A percentile compares a stretch with the other conserved stretches of the same genome.
Evolutionary conservation across 1,139 yeast species (phyloP).

Genomic region (Lodderomyces margitis): DNA sequence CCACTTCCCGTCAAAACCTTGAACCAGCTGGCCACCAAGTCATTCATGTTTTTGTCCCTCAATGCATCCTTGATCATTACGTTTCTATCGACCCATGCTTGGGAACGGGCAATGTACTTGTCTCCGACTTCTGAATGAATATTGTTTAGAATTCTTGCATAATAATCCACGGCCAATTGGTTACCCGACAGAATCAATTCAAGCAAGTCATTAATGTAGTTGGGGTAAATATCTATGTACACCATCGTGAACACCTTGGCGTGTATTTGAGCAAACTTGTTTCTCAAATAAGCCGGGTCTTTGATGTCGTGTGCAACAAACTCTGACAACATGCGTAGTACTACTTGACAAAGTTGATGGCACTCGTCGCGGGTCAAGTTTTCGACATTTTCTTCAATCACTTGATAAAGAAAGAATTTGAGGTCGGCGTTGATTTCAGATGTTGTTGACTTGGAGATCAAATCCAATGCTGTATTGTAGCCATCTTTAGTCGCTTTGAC

Average conservation of each 20-base stretch:
- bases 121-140: slow-evolving; percentile 94
- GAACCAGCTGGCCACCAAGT: slow-evolving; percentile 70
- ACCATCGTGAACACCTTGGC: slow-evolving; percentile 68
- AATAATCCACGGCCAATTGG: slow-evolving; percentile 65
- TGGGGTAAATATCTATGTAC: slow-evolving; percentile 62
- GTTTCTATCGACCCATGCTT: slow-evolving; percentile 61
- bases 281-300: slow-evolving; percentile 67
- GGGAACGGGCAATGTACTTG: slow-evolving; percentile 71
- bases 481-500: slow-evolving; percentile 77
- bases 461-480: slow-evolving; percentile 69
- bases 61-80: slow-evolving; percentile 76
- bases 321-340: slow-evolving; percentile 37
- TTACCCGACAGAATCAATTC: slow-evolving; percentile 17
- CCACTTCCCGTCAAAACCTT: slow-evolving; percentile 41
- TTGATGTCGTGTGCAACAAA: slow-evolving; percentile 28
- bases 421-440: slow-evolving; percentile 46
- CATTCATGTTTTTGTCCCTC: slow-evolving; percentile 70
- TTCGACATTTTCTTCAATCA: slow-evolving; percentile 64
- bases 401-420: slow-evolving; percentile 80
- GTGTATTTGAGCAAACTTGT: slow-evolving; percentile 74
- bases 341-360: slow-evolving; percentile 39
- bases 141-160: slow-evolving; percentile 66
- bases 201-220: slow-evolving; percentile 64
- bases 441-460: slow-evolving; percentile 26
- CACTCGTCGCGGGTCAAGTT: slow-evolving; percentile 47